These are phyloP conservation scores for Biscutella auriculata DNA, from an alignment of 441 rosid species.

Conservation along the genomic window DNA sequence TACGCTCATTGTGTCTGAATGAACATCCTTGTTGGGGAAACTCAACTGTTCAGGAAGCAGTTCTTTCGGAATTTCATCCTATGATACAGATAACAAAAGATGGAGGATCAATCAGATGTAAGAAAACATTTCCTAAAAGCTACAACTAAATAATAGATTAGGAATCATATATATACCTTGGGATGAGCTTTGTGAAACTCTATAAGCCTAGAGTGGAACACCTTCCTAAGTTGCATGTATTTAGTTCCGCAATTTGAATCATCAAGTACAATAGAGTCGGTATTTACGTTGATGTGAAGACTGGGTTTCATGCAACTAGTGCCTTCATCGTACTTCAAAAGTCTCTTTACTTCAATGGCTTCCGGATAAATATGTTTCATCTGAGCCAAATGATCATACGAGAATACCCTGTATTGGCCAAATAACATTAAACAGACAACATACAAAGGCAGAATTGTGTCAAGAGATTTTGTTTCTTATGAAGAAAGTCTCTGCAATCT, in stretches of 20 bases:
- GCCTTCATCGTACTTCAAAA: constrained; percentile 40
- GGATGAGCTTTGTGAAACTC: constrained; percentile 54
- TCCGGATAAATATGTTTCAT: constrained; percentile 64
- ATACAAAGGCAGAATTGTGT: not conserved
- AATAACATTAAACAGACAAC: not conserved
- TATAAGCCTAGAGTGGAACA: constrained; percentile 44
- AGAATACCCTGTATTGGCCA: constrained; percentile 44
- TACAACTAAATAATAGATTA: not conserved
- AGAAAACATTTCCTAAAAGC: not conserved
- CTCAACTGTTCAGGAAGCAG: constrained; percentile 68
- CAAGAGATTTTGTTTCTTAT: not conserved
- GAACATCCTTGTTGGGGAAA: constrained; percentile 5
- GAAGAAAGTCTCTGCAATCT: not conserved
- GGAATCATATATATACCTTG: constrained; percentile 28
- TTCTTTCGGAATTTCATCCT: constrained; percentile 70
- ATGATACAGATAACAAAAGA: constrained; percentile 4
- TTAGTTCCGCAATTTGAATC: constrained; percentile 25
- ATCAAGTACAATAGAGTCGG: constrained; percentile 34
- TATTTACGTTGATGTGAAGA: constrained; percentile 43
- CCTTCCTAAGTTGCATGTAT: constrained; percentile 38
- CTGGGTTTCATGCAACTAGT: constrained; percentile 72
- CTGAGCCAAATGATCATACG: constrained; percentile 54
- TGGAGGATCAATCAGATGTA: not conserved
- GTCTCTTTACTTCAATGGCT: constrained; percentile 52
- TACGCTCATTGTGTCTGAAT: not conserved